phyloP scores from a whole-genome alignment of 805 yeast genomes.

The Hagleromyces aurorensis region DNA sequence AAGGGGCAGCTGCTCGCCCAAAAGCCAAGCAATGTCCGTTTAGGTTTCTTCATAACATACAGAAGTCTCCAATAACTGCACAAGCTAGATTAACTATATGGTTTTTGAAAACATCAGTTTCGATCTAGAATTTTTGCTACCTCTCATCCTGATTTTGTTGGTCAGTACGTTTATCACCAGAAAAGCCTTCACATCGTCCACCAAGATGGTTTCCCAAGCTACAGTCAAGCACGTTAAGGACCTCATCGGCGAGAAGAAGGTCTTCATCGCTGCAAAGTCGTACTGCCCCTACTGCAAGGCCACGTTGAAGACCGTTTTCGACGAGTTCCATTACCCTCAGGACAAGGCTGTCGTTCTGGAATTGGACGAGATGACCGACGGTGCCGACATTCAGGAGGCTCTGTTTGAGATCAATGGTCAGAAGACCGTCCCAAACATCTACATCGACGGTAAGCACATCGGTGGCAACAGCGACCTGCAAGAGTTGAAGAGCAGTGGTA shows the following conservation, averaged over 20 bases:
- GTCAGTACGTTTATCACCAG: constrained; percentile 8
- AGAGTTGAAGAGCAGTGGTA: constrained; percentile 52
- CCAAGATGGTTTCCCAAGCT: constrained; percentile 50
- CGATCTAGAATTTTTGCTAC: constrained; percentile 5
- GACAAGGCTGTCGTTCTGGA: constrained; percentile 34
- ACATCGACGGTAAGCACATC: constrained; percentile 83
- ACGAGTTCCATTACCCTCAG: constrained; percentile 39
- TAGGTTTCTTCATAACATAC: no score
- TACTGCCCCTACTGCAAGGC: constrained; percentile 62
- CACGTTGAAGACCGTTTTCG: constrained; percentile 34
- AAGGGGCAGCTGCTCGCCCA: no score
- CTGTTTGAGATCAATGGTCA: constrained; percentile 75
- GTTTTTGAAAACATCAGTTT: constrained; percentile 3
- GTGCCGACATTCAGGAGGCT: constrained; percentile 75
- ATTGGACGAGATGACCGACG: constrained; percentile 52
- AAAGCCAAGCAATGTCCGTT: no score
- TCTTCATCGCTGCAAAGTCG: constrained; percentile 77
- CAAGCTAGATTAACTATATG: no score
- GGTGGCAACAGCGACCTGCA: constrained; percentile 94
- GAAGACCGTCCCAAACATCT: constrained; percentile 88
- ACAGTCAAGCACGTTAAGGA: constrained; percentile 49
- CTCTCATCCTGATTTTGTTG: constrained; percentile 10
- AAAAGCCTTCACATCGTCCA: constrained; percentile 9
- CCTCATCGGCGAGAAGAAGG: constrained; percentile 54
- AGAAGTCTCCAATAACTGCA: no score